Evolutionary conservation across 2,329 filamentous ascomycete species (phyloP).

Genomic region (Thelonectria discophora): DNA sequence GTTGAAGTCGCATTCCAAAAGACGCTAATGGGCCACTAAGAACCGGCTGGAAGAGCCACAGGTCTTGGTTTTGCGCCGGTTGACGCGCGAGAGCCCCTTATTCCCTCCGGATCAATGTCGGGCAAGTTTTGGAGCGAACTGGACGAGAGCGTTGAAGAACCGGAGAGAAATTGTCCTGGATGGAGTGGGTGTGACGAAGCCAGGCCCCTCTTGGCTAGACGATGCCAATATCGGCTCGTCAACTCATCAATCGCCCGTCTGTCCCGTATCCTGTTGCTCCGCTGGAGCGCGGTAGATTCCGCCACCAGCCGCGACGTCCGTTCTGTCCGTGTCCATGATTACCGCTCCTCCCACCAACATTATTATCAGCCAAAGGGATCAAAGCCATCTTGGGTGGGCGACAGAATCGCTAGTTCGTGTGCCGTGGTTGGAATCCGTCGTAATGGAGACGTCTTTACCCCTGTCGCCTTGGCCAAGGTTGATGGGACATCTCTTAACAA

Average conservation of each 20-base stretch:
- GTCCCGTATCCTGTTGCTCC: background rate
- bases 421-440: background rate
- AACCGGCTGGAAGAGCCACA: background rate
- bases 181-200: background rate
- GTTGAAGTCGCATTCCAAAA: conserved; percentile 3
- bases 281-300: background rate
- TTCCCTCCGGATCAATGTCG: background rate
- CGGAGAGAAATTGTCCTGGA: background rate
- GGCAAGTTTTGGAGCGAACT: background rate
- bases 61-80: conserved; percentile 3
- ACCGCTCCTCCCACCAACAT: background rate
- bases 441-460: background rate
- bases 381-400: background rate
- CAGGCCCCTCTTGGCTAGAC: background rate
- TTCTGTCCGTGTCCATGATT: background rate
- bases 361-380: background rate
- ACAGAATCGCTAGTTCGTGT: background rate
- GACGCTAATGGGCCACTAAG: conserved; percentile 11
- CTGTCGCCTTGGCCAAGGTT: background rate
- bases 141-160: background rate
- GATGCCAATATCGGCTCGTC: background rate
- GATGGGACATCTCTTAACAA: background rate
- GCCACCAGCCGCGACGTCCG: background rate
- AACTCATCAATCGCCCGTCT: background rate
- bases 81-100: background rate